Conservation (phyloP, 1,284 basidiomycete genomes). For the Papiliotrema laurentii region DNA sequence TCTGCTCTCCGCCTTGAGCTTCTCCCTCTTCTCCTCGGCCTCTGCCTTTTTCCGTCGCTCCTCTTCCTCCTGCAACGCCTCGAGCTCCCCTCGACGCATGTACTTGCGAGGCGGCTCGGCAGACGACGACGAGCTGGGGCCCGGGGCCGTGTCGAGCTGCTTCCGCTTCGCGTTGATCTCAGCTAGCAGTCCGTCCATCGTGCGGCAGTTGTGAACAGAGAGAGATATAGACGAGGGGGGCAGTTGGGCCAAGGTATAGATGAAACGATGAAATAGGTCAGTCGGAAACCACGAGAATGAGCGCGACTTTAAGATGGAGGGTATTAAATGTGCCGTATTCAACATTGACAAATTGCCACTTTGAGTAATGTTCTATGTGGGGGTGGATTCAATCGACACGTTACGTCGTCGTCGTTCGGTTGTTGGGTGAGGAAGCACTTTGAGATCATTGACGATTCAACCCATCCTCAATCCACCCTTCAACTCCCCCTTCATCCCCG, state of each 20-base stretch:
- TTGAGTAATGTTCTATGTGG: too few species aligned
- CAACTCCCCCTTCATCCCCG: not conserved
- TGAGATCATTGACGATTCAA: too few species aligned
- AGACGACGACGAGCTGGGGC: not conserved
- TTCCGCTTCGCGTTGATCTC: constrained; percentile 87
- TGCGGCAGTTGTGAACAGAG: not conserved
- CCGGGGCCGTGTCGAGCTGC: constrained; percentile 7
- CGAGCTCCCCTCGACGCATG: constrained; percentile 71
- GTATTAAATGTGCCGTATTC: too few species aligned
- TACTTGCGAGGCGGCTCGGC: constrained; percentile 63
- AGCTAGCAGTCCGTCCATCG: constrained; percentile 50
- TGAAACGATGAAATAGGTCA: not conserved
- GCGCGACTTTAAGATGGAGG: too few species aligned
- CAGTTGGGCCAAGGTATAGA: not conserved
- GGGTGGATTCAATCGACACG: too few species aligned
- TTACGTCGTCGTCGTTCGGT: too few species aligned
- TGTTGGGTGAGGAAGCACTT: too few species aligned
- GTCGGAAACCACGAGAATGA: too few species aligned
- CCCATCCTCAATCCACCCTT: too few species aligned
- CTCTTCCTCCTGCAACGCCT: constrained; percentile 60
- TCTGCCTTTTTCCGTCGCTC: constrained; percentile 60
- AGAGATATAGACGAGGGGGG: not conserved
- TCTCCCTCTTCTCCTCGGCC: constrained; percentile 50
- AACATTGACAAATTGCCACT: too few species aligned
- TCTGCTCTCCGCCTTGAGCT: constrained; percentile 33